phyloP scores from a whole-genome alignment of 371 early-diverging fungal genomes.

The Haplosporangium sp. region DNA sequence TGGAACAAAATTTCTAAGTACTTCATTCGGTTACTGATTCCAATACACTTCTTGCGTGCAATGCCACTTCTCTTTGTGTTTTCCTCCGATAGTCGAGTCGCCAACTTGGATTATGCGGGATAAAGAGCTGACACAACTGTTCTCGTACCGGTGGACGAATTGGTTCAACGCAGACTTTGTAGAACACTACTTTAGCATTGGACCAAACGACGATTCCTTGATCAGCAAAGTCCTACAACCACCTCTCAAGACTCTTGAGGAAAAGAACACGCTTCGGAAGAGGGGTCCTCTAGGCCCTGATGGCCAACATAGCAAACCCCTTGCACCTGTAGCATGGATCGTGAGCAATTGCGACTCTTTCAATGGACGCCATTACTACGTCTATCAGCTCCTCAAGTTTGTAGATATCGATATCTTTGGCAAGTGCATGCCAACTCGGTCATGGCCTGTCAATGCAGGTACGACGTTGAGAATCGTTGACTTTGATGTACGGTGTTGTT shows the following conservation, averaged over 20 bases:
- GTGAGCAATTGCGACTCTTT: constrained; percentile 6
- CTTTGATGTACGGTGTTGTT: no score
- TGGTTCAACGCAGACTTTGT: no score
- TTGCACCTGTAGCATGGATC: constrained; percentile 19
- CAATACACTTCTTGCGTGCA: background rate
- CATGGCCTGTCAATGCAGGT: constrained; percentile 9
- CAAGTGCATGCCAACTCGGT: constrained; percentile 1
- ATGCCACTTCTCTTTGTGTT: no score
- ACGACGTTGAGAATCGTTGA: no score
- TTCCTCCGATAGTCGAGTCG: no score
- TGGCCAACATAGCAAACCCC: background rate
- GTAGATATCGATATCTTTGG: constrained; percentile 21
- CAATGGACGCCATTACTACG: constrained; percentile 4
- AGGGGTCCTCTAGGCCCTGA: background rate
- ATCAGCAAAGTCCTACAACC: no score
- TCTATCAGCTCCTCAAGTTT: constrained; percentile 4
- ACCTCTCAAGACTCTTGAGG: background rate
- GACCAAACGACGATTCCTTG: no score
- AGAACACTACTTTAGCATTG: no score
- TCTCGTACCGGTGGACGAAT: no score
- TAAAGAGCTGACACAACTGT: no score
- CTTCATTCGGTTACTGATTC: background rate
- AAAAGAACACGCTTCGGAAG: constrained; percentile 6
- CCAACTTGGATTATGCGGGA: no score
- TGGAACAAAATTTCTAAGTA: background rate